Conservation (phyloP, 352 stramenopile genomes). For the Albugo laibachii region DNA sequence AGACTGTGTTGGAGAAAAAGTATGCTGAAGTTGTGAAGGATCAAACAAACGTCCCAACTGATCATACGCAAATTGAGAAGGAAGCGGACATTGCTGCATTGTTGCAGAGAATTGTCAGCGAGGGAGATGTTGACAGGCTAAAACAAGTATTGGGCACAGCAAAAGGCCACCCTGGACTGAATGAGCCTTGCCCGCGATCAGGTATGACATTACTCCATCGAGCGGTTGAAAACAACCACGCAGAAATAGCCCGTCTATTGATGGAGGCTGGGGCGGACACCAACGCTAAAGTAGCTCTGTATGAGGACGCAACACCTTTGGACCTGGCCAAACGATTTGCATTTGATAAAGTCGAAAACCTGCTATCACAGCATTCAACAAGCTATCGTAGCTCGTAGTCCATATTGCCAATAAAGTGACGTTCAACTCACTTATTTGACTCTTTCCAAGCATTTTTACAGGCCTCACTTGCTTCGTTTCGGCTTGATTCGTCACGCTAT, state of each 20-base stretch:
- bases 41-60: background rate
- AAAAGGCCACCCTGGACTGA: slow-evolving; percentile 9
- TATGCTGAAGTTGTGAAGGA: slow-evolving; percentile 8
- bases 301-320: slow-evolving; percentile 38
- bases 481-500: no score
- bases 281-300: slow-evolving; percentile 18
- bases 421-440: no score
- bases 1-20: slow-evolving; percentile 19
- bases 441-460: no score
- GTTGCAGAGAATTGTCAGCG: no score
- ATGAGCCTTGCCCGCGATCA: slow-evolving; percentile 23
- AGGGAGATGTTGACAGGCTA: background rate
- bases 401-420: no score
- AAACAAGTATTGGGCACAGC: background rate
- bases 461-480: no score
- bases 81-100: no score
- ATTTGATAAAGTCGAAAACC: slow-evolving; percentile 16
- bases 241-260: slow-evolving; percentile 25
- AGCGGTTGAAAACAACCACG: slow-evolving; percentile 31
- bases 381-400: no score
- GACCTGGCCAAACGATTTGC: slow-evolving; percentile 34
- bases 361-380: no score
- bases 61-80: no score
- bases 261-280: slow-evolving; percentile 20
- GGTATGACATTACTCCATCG: slow-evolving; percentile 48